Base-by-base conservation (phyloP, 768 basidiomycete species). In the Lyophyllum decastes region DNA sequence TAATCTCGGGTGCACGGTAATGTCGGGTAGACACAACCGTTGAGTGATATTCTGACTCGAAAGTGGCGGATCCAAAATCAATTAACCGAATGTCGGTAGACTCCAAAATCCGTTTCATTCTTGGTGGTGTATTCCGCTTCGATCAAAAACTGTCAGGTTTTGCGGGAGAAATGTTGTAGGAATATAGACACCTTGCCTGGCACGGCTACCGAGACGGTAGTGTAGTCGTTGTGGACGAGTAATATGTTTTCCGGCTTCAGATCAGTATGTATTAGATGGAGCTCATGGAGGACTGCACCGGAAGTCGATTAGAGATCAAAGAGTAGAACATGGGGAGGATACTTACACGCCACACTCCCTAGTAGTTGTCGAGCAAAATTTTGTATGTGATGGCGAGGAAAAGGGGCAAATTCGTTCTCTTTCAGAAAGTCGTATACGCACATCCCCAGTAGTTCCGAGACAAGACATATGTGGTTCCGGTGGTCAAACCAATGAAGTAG, bases 351-450 rank as follows among this genome's bases (percentile, higher is more conserved):
- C 49, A 99, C 93, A 67, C 94, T 96, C 55, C 86, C 89, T 56
- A 98, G 81, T 57, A 99, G 79, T 72, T 97, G 95, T 60, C 82
- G 83, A 51, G 95, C 97, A 70, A 99, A 99, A 51, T 88, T 87
- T 77, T 98, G 96, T 49, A 99, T 98, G 71, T 99, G 97, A 57
- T 87, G 84, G 59, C 95, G 91, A 55, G 97, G 95, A 73, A 99
- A 99, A 6, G 97, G 94, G 34, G 90, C 86, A 74, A 98, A 99
- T 55, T 90, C 87, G 73, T 99, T 99, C 72, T 96, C 95, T 80
- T 98, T 98, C 66, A 99, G 81, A 72, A 98, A 99, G 71, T 99
- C 97, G 69, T 98, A 99, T 17, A 99, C 92, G 73, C 95, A 98
- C 89, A 94, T 92, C 60, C 95, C 95, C 51, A 98, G 80, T 22